phyloP scores from a whole-genome alignment of 2,329 filamentous ascomycete species.

The Xylariaceae sp. region DNA sequence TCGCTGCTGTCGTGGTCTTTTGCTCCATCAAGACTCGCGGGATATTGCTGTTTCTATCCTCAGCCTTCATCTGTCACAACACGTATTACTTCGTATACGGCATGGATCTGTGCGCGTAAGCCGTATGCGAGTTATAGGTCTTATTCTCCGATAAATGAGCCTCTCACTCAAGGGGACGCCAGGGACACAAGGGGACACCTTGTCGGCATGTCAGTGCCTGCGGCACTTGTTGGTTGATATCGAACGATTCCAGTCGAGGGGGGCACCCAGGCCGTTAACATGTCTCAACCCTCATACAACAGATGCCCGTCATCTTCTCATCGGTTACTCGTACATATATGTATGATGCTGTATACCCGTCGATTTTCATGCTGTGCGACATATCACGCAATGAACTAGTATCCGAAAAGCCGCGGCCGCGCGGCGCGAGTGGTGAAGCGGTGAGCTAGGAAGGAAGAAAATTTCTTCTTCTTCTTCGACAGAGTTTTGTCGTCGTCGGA shows the following conservation, averaged over 20 bases:
- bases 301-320: not conserved
- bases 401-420: not conserved
- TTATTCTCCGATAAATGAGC: not conserved
- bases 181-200: not conserved
- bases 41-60: not conserved
- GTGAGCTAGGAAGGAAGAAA: constrained; percentile 2
- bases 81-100: not conserved
- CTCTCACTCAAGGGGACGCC: not conserved
- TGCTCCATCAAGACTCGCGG: not conserved
- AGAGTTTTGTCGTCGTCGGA: no score
- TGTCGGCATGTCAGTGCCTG: not conserved
- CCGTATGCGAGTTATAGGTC: not conserved
- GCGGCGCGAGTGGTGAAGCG: not conserved
- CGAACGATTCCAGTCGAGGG: not conserved
- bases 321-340: not conserved
- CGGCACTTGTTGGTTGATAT: not conserved
- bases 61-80: not conserved
- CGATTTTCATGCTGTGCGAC: constrained; percentile 7
- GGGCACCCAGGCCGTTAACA: not conserved
- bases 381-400: constrained; percentile 12
- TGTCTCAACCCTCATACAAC: not conserved
- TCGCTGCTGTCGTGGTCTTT: not conserved
- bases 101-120: not conserved
- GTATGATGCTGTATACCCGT: not conserved
- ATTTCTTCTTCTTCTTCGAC: no score